phyloP scores from a whole-genome alignment of 2,329 filamentous ascomycete species.

The Colletotrichum plurivorum region DNA sequence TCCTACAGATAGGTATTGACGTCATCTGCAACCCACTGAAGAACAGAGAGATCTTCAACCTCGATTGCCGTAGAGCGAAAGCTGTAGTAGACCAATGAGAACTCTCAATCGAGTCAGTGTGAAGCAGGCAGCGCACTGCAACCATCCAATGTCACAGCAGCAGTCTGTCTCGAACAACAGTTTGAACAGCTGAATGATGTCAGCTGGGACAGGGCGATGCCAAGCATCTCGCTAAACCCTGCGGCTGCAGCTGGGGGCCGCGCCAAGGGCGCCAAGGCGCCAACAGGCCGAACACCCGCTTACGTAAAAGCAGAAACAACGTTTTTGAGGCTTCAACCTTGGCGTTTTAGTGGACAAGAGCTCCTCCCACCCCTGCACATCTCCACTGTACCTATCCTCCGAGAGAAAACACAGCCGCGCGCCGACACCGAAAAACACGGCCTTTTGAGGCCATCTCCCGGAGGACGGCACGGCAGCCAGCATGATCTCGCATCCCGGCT shows the following conservation, averaged over 20 bases:
- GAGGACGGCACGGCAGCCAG: neutral
- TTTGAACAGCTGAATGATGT: conserved; percentile 10
- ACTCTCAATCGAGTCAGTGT: neutral
- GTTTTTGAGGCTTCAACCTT: conserved; percentile 17
- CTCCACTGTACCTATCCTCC: conserved; percentile 5
- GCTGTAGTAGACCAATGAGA: neutral
- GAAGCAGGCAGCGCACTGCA: neutral
- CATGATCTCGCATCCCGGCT: neutral
- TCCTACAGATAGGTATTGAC: neutral
- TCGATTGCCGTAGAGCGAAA: neutral
- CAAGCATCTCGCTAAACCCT: conserved; percentile 28
- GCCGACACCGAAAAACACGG: conserved; percentile 33
- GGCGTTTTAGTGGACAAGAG: neutral
- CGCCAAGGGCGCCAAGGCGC: conserved; percentile 23
- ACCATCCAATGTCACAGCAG: neutral
- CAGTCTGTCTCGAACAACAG: neutral
- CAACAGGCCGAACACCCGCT: conserved; percentile 26
- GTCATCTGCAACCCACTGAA: neutral
- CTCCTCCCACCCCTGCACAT: conserved; percentile 1
- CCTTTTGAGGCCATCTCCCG: conserved; percentile 6
- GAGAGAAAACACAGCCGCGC: conserved; percentile 26
- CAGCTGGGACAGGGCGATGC: conserved; percentile 21
- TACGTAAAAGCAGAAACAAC: neutral
- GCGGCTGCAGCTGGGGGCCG: neutral
- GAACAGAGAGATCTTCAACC: neutral